Evolutionary conservation across 164 flowering plant genomes (phyloP).

Genomic region (Akebia trifoliata): DNA sequence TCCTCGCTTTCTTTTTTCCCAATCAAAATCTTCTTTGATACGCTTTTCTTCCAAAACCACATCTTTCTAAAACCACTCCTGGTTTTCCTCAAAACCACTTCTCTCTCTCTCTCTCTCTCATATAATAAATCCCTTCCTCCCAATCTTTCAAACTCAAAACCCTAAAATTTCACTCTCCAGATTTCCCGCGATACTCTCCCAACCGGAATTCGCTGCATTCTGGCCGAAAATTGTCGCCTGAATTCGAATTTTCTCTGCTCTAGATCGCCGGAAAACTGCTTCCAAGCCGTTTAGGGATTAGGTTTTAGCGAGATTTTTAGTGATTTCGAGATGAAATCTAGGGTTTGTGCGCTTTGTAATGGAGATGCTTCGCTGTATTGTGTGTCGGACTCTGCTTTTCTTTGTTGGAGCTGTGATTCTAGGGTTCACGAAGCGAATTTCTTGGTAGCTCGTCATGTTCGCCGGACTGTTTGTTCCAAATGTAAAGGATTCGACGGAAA

Average conservation of each 20-base stretch:
- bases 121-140: not conserved
- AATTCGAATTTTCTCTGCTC: no score
- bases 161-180: no score
- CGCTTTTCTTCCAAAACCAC: not conserved
- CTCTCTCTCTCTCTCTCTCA: slow-evolving; percentile 10
- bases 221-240: not conserved
- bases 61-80: not conserved
- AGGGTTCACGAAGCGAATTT: slow-evolving; percentile 53
- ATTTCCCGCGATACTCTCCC: not conserved
- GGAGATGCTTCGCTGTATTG: slow-evolving; percentile 38
- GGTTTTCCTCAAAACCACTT: not conserved
- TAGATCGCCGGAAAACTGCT: slow-evolving; percentile 10
- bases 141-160: not conserved
- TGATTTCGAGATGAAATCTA: slow-evolving; percentile 16
- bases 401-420: slow-evolving; percentile 45
- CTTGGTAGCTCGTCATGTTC: slow-evolving; percentile 50
- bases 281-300: not conserved
- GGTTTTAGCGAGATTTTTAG: not conserved
- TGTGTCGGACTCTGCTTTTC: slow-evolving; percentile 41
- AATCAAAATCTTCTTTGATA: not conserved
- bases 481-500: slow-evolving; percentile 26
- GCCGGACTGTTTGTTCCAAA: slow-evolving; percentile 30
- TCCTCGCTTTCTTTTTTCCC: not conserved
- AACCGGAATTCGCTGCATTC: slow-evolving; percentile 2
- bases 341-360: slow-evolving; percentile 42